Evolutionary conservation across 2,329 filamentous ascomycete species (phyloP), one percentile per base, ranked within the genome.

Genomic region (Rutstroemia sp.): DNA sequence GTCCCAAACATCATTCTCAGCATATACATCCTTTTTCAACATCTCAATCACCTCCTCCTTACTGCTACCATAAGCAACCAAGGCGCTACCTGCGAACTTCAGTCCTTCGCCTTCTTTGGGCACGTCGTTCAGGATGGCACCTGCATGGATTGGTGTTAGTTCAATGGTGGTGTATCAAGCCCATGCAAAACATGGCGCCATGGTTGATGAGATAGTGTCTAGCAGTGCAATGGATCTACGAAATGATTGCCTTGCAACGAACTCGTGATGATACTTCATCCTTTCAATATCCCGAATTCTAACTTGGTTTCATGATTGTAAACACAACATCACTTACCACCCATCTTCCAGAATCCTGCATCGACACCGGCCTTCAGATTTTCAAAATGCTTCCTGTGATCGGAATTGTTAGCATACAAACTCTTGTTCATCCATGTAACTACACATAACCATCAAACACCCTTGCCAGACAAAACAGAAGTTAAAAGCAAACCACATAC

Each of bases 1-100:
- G 75, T 96, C 89, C 91, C 91, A 96, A 8, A 95, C 90, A 0
- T 84, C 88, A 45, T 72, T 77, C 58, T 73, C 78, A 9, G 78
- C 76, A 72, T 95, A 96, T 9, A 91, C 75, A 73, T 96, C 91
- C 49, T 81, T 77, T 70, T 80, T 81, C 48, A 96, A 69, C 51
- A 79, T 67, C 64, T 86, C 79, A 42, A 86, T 69, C 2, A 89
- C 81, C 69, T 90, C 86, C 61, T 91, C 86, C 64, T 79, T 82
- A 8, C 78, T 84, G 60, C 82, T 79, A 8, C 56, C 89, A 30
- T 80, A 71, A 41, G 82, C 75, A 27, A 95, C 76, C 66, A 94
- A 73, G 17, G 84, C 81, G 69, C 86, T 90, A 0, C 61, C 61
- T 21, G 57, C 37, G 5, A 94, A 90, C 68, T 87, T 83, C 45